Conservation (phyloP, 805 yeast genomes). For the Saturnispora bothae region DNA sequence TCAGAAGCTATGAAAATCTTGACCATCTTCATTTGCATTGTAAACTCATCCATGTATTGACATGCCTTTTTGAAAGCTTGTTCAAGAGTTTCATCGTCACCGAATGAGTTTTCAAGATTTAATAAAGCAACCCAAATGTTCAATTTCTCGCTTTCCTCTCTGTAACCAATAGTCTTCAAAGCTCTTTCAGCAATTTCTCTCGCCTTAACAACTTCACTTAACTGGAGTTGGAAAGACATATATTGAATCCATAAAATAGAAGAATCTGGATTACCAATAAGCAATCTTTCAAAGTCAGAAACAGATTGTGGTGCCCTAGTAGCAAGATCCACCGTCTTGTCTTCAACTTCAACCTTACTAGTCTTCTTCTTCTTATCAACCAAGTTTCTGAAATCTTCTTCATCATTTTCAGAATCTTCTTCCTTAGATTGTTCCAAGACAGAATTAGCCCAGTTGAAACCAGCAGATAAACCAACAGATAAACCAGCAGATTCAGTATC, state of each 20-base stretch:
- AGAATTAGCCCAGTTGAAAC: conserved; percentile 94
- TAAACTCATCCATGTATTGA: conserved; percentile 83
- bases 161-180: conserved; percentile 73
- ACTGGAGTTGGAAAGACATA: conserved; percentile 94
- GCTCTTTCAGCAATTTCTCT: conserved; percentile 92
- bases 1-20: conserved; percentile 68
- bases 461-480: conserved; percentile 55
- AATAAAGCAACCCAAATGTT: conserved; percentile 94
- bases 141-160: conserved; percentile 87
- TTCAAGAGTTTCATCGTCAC: conserved; percentile 71
- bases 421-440: conserved; percentile 72
- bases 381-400: conserved; percentile 26
- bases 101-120: conserved; percentile 90
- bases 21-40: conserved; percentile 71
- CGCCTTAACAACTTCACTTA: conserved; percentile 90
- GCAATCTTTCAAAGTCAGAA: conserved; percentile 81
- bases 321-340: conserved; percentile 74
- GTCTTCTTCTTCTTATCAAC: conserved; percentile 34
- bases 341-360: conserved; percentile 42
- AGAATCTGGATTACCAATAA: conserved; percentile 87
- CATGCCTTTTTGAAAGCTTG: conserved; percentile 74
- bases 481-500: conserved; percentile 21
- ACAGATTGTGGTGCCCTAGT: conserved; percentile 87
- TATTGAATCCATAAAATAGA: conserved; percentile 95
- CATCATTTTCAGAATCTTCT: conserved; percentile 41